phyloP scores from a whole-genome alignment of 305 asterid genomes.

The Nicotiana rustica region DNA sequence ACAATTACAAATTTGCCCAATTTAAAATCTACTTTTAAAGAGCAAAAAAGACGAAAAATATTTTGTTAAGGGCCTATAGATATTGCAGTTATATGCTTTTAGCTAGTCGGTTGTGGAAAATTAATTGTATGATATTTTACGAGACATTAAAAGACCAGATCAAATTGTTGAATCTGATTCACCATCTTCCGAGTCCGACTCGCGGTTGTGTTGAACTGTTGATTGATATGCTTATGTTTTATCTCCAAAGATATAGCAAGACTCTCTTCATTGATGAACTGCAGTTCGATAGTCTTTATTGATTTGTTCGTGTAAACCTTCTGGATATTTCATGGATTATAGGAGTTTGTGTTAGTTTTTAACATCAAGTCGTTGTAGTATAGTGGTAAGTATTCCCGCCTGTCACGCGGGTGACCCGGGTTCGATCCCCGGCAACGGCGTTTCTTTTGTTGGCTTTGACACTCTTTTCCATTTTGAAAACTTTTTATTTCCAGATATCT shows the following conservation, averaged over 20 bases:
- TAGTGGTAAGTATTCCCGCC: slow-evolving; percentile 65
- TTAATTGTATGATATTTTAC: background rate
- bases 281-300: background rate
- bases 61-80: no score
- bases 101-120: background rate
- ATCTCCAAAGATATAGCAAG: background rate
- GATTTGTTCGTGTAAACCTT: no score
- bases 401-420: slow-evolving; percentile 97
- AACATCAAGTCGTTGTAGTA: slow-evolving; percentile 50
- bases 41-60: no score
- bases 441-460: background rate
- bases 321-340: no score
- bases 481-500: background rate
- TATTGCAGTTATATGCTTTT: background rate
- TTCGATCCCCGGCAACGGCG: slow-evolving; percentile 72
- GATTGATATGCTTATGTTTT: background rate
- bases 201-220: background rate
- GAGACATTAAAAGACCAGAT: background rate
- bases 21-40: no score
- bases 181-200: background rate
- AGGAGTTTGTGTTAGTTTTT: no score
- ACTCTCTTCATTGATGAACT: background rate
- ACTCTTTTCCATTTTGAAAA: background rate
- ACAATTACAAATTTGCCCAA: no score
- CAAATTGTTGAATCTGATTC: background rate